phyloP scores from a whole-genome alignment of 371 early-diverging fungal species.

The Cokeromyces recurvatus region DNA sequence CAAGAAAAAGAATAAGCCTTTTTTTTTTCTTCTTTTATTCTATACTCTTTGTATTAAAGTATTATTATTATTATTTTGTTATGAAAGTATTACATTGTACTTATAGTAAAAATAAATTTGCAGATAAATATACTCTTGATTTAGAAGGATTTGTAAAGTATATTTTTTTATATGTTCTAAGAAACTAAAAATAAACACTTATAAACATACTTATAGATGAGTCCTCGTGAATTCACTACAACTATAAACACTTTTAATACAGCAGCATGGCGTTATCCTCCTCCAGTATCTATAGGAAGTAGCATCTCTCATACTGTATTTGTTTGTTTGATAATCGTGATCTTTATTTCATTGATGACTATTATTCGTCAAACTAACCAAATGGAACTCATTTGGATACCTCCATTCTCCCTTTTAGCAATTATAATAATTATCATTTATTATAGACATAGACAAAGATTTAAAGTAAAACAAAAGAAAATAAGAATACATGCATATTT shows the following conservation, averaged over 20 bases:
- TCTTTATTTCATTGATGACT: conserved; percentile 16
- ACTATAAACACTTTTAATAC: conserved; percentile 39
- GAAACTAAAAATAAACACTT: too few relatives aligned
- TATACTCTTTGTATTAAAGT: too few relatives aligned
- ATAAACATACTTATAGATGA: conserved; percentile 26
- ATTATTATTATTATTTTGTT: too few relatives aligned
- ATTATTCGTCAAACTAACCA: conserved; percentile 31
- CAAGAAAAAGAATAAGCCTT: too few relatives aligned
- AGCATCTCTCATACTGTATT: conserved; percentile 12
- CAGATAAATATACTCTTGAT: too few relatives aligned
- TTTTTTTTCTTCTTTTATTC: too few relatives aligned
- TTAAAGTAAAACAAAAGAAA: conserved; percentile 11
- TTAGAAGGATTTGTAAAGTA: too few relatives aligned
- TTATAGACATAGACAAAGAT: conserved; percentile 25
- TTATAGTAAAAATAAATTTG: too few relatives aligned
- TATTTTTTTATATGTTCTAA: too few relatives aligned
- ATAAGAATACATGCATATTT: neutral
- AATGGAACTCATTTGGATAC: conserved; percentile 14
- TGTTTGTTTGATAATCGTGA: conserved; percentile 4
- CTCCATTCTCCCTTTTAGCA: conserved; percentile 23
- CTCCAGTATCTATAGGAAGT: conserved; percentile 20
- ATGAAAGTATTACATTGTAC: too few relatives aligned
- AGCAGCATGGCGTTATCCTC: conserved; percentile 25
- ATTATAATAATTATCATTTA: conserved; percentile 16
- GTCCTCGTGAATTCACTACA: conserved; percentile 29